Evolutionary conservation across 2,329 filamentous ascomycete genomes (phyloP), one percentile per base, ranked within the genome.

Genomic region (Westerdykella ornata): DNA sequence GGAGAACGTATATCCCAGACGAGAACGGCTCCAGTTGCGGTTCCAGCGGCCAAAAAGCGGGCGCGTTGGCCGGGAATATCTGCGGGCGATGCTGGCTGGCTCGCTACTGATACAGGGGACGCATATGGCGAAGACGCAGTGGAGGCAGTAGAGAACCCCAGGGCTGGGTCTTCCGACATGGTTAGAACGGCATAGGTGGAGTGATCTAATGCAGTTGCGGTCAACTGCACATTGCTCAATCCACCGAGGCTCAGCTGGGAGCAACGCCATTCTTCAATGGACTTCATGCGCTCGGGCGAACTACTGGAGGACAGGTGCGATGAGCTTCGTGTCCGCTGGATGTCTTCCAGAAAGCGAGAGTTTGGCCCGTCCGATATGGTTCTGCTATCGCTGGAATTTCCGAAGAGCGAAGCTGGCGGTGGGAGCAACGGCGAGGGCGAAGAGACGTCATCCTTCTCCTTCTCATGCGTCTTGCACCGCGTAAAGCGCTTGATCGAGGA

Each of bases 61-160:
- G 85, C 84, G 47, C 89, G 79, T 44, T 88, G 84, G 5, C 92
- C 92, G 3, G 90, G 90, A 20, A 96, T 79, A 48, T 94, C 85
- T 4, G 68, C 58, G 16, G 68, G 58, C 42, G 55, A 71, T 41
- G 57, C 62, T 39, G 61, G 67, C 48, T 63, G 69, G 54, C 56
- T 72, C 58, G 62, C 72, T 57, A 66, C 68, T 32, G 66, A 77
- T 50, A 72, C 59, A n/a, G 74, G 76, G 3, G 75, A 76, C 13
- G 72, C 74, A 34, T 69, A 72, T 22, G 68, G 73, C 16, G 73
- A 79, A 4, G 75, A 82, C 9, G 70, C 62, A 12, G 67, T 68
- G 1, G 77, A 78, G 32, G 64, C 65, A 34, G 75, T 73, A 5
- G 75, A 76, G 60, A 77, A 77, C 16, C 71, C 73, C 26, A 82